A percentile compares a stretch with the other conserved stretches of the same genome.
Conservation (phyloP, 1,139 yeast genomes). For the Pichia norvegensis region DNA sequence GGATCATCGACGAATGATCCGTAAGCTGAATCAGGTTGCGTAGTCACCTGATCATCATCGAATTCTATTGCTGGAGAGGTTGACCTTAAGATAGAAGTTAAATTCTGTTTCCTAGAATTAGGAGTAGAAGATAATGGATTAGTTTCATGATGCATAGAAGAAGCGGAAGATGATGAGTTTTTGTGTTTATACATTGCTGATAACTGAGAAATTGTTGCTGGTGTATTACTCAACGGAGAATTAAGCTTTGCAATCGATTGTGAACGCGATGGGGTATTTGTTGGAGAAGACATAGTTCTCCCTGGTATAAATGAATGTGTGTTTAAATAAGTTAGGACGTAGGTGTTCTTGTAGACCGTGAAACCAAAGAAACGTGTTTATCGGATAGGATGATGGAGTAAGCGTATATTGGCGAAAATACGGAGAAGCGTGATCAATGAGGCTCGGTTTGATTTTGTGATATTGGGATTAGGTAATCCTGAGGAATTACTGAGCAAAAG, state of each 20-base stretch:
- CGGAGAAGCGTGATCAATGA: too few relatives aligned
- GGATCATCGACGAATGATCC: conserved; percentile 25
- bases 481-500: too few relatives aligned
- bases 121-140: neutral
- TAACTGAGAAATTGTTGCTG: conserved; percentile 7
- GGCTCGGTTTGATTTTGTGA: too few relatives aligned
- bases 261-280: conserved; percentile 22
- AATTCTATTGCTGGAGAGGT: conserved; percentile 15
- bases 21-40: conserved; percentile 13
- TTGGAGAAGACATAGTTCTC: conserved; percentile 5
- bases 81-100: neutral
- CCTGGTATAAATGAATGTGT: neutral
- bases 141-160: neutral
- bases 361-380: too few relatives aligned
- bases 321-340: neutral
- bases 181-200: conserved; percentile 8
- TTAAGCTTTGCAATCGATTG: conserved; percentile 13
- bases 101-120: neutral
- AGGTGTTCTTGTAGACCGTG: too few relatives aligned
- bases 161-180: conserved; percentile 9
- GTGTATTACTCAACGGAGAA: conserved; percentile 10
- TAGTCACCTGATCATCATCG: conserved; percentile 10
- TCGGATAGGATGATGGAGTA: too few relatives aligned
- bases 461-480: too few relatives aligned
- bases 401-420: too few relatives aligned